Evolutionary conservation across 306 rosid species (phyloP), one percentile per base, ranked within the genome.

Genomic region (Cicer chorassanicum): DNA sequence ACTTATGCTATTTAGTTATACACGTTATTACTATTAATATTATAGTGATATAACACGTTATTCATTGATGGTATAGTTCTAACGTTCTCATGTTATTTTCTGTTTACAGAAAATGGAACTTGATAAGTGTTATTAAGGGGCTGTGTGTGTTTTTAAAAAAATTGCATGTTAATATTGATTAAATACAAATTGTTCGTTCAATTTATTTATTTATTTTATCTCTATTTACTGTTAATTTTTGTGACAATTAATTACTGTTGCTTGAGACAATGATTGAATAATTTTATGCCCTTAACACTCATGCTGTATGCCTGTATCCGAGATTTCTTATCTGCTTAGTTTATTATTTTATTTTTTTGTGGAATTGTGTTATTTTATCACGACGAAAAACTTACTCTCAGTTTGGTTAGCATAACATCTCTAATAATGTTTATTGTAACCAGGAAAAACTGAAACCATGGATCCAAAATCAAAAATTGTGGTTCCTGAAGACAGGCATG

Each of bases 401-500:
- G 36, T 73, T 55, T 8, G 29, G 49, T 34, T 9, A 65, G 65
- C 48, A 24, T 75, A 56, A 19, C 24, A 21, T 68, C 8, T 64
- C 4, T 40, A 10, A 54, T 16, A 16, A 19, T 78, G 24, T 61
- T 19, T 72, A 65, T 51, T 70, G 82, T 61, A 76, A 80, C 82
- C 88, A 94, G 99, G 98, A 49, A 84, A 84, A 77, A 86, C 96
- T 7, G 87, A 77, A 74, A 80, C 93, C 19, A 16, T 92, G 76
- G 96, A 94, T 87, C 43, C 76, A 34, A 89, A 90, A 62, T 66
- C 97, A 70, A 90, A 68, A 49, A 75, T 94, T 74, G 18, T 18
- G 59, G 92, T 94, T 42, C 99, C 99, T 12, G 96, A 94, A 81
- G 99, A 90, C 65, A 90, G 99, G 82, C 70, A 49, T 70, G 97